A percentile compares a stretch with the other conserved stretches of the same genome.
These are phyloP conservation scores for Didymella exigua DNA, from an alignment of 2,329 filamentous ascomycete species.

Conservation along the genomic window DNA sequence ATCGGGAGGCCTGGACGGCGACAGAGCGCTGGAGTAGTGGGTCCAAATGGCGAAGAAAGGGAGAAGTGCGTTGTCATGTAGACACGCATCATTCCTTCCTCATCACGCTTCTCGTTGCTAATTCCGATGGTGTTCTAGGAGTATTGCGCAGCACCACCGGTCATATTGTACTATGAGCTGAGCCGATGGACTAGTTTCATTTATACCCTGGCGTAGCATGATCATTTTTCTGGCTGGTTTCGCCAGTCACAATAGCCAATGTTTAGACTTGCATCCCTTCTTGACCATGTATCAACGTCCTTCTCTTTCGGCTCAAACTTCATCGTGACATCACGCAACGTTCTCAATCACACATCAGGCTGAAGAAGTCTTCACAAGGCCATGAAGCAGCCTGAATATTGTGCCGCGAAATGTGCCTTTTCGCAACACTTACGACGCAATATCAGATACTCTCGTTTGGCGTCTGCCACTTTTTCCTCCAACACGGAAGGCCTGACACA, in stretches of 20 bases:
- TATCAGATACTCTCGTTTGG: conserved; percentile 27
- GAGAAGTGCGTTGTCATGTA: conserved; percentile 47
- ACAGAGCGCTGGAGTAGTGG: conserved; percentile 31
- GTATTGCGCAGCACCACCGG: neutral
- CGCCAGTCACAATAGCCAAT: neutral
- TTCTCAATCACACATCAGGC: too few relatives aligned
- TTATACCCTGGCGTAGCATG: conserved; percentile 8
- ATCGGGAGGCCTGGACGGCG: conserved; percentile 30
- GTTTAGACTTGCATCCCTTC: neutral
- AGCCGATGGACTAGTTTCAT: neutral
- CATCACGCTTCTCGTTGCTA: neutral
- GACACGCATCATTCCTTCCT: conserved; percentile 2
- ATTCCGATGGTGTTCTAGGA: neutral
- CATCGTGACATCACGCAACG: neutral
- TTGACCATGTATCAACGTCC: neutral
- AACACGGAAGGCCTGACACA: conserved; percentile 12
- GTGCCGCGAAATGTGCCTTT: neutral
- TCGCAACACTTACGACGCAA: conserved; percentile 30
- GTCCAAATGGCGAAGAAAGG: conserved; percentile 30
- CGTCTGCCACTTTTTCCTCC: conserved; percentile 12
- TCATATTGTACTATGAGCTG: conserved; percentile 7
- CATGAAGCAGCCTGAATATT: neutral
- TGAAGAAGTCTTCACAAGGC: neutral
- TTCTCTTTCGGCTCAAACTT: neutral
- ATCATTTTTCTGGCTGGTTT: neutral